Conservation (phyloP, 257 asterid species). For the Solanum pinnatisectum region DNA sequence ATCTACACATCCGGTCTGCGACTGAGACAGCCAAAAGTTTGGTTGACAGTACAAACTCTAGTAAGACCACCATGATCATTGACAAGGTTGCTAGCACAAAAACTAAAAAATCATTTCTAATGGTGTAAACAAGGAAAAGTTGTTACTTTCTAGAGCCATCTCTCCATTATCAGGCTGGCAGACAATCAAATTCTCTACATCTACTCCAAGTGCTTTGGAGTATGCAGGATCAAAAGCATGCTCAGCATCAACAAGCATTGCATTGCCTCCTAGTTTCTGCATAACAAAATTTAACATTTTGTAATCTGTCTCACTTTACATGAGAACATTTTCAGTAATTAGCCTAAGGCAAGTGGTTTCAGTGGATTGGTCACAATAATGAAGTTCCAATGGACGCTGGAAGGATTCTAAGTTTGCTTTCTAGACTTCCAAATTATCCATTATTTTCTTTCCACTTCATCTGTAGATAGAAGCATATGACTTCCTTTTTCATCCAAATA, state of each 20-base stretch:
- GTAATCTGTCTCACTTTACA: background rate
- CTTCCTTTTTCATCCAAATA: background rate
- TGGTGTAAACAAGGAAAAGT: conserved; percentile 15
- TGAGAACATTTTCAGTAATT: background rate
- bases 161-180: conserved; percentile 99
- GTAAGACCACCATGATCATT: background rate
- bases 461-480: background rate
- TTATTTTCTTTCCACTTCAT: background rate
- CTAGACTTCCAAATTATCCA: background rate
- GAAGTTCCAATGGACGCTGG: background rate
- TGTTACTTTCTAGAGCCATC: conserved; percentile 95
- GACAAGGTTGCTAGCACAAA: background rate
- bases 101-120: background rate
- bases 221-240: conserved; percentile 98
- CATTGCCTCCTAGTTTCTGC: conserved; percentile 96
- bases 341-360: background rate
- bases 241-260: conserved; percentile 99
- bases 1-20: conserved; percentile 98
- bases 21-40: conserved; percentile 35
- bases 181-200: conserved; percentile 93
- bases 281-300: conserved; percentile 2
- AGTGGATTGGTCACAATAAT: background rate
- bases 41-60: background rate
- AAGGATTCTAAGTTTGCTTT: background rate
- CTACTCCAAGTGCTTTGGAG: conserved; percentile 90